A percentile compares a stretch with the other conserved stretches of the same genome.
phyloP scores from a whole-genome alignment of 306 rosid genomes.

The Sicyos baderoa region DNA sequence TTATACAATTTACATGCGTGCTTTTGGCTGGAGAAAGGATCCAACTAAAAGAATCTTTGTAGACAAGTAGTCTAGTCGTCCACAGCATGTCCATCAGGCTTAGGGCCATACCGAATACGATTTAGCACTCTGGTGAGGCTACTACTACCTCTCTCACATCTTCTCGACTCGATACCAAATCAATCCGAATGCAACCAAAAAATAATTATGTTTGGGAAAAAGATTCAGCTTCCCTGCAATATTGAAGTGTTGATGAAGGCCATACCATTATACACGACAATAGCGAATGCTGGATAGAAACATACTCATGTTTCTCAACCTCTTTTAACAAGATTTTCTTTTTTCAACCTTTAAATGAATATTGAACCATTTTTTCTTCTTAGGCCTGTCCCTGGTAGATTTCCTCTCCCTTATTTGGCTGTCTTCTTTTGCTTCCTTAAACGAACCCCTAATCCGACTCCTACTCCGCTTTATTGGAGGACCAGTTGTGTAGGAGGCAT shows the following conservation, averaged over 20 bases:
- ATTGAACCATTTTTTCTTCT: conserved; percentile 90
- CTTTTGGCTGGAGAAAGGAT: conserved; percentile 13
- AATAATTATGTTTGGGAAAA: not conserved
- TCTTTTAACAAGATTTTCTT: conserved; percentile 74
- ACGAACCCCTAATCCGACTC: conserved; percentile 51
- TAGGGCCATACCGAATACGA: conserved; percentile 3
- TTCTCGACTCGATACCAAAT: conserved; percentile 5
- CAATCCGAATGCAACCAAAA: conserved; percentile 12
- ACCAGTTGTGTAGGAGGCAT: conserved; percentile 59
- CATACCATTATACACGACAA: not conserved
- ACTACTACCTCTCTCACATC: not conserved
- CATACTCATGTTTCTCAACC: conserved; percentile 13
- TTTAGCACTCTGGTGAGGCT: conserved; percentile 14
- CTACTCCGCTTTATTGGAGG: conserved; percentile 74
- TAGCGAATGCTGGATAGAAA: not conserved
- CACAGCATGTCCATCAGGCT: not conserved
- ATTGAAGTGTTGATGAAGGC: conserved; percentile 3
- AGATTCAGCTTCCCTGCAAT: conserved; percentile 17
- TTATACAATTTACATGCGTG: conserved; percentile 14
- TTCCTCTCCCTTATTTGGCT: conserved; percentile 57
- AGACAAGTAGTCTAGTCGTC: conserved; percentile 13
- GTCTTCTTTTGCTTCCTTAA: conserved; percentile 67
- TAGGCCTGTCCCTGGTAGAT: conserved; percentile 59
- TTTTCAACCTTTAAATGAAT: conserved; percentile 80
- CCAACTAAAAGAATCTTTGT: conserved; percentile 1